These are phyloP conservation scores for Schwanniomyces etchellsii DNA, from an alignment of 1,139 yeast species.

Conservation along the genomic window DNA sequence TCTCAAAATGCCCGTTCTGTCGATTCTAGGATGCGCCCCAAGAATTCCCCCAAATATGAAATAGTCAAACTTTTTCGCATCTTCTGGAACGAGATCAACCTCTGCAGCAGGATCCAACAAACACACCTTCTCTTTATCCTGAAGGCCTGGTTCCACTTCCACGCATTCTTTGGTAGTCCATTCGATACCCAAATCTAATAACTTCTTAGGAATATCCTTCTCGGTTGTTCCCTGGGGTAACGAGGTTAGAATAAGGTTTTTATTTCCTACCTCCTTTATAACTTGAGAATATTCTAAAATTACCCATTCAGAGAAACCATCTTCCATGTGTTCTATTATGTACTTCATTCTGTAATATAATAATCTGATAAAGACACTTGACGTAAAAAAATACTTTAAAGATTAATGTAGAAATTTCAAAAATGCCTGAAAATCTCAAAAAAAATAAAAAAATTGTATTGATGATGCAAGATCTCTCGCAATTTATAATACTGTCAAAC, in stretches of 20 bases:
- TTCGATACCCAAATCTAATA: slow-evolving; percentile 61
- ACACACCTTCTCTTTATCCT: slow-evolving; percentile 56
- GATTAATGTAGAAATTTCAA: background rate
- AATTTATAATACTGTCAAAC: no score
- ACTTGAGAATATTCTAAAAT: slow-evolving; percentile 80
- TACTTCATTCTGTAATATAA: slow-evolving; percentile 56
- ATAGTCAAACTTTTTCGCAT: slow-evolving; percentile 62
- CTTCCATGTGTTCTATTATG: slow-evolving; percentile 96
- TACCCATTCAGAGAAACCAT: slow-evolving; percentile 96
- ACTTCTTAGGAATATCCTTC: slow-evolving; percentile 57
- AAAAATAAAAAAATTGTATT: background rate
- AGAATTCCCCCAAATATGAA: slow-evolving; percentile 94
- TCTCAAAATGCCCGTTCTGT: slow-evolving; percentile 86
- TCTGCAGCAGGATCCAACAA: slow-evolving; percentile 85
- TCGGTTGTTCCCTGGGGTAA: slow-evolving; percentile 60
- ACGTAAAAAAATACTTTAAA: background rate
- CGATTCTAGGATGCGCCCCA: slow-evolving; percentile 96
- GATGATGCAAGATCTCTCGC: background rate
- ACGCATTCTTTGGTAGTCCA: slow-evolving; percentile 79
- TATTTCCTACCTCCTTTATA: slow-evolving; percentile 72
- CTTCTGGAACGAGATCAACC: slow-evolving; percentile 67
- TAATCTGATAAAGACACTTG: background rate
- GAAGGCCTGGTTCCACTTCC: slow-evolving; percentile 31
- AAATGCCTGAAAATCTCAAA: background rate
- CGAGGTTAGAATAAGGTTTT: slow-evolving; percentile 73